Evolutionary conservation across 1,284 basidiomycete genomes (phyloP).

Genomic region (Sporisorium exsertum): DNA sequence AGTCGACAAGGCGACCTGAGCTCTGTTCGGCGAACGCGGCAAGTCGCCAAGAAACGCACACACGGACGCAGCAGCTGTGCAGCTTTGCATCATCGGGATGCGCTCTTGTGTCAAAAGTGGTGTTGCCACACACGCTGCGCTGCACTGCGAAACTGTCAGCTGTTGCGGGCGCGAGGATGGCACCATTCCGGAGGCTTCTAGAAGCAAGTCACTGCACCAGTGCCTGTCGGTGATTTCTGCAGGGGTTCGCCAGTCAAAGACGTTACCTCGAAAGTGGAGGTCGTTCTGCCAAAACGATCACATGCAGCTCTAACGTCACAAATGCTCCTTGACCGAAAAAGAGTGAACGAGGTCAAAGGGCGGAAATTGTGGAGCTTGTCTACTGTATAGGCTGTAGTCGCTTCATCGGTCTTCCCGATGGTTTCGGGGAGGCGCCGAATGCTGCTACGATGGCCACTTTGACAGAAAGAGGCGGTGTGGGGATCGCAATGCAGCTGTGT

Average conservation of each 20-base stretch:
- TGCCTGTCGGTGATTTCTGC: too few relatives aligned
- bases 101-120: background rate
- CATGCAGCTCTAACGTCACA: constrained; percentile 12
- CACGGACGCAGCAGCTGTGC: background rate
- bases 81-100: constrained; percentile 9
- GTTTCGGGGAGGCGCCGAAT: too few relatives aligned
- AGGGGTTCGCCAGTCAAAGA: too few relatives aligned
- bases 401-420: too few relatives aligned
- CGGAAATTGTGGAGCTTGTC: too few relatives aligned
- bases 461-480: too few relatives aligned
- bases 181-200: constrained; percentile 11
- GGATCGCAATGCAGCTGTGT: background rate
- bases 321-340: too few relatives aligned
- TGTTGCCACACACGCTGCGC: background rate
- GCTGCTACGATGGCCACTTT: too few relatives aligned
- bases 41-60: background rate
- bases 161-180: background rate
- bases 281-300: constrained; percentile 7
- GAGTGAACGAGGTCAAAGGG: too few relatives aligned
- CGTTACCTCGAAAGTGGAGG: constrained; percentile 46
- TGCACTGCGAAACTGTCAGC: too few relatives aligned
- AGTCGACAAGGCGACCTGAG: too few relatives aligned
- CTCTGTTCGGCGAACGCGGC: background rate
- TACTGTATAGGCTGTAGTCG: too few relatives aligned
- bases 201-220: background rate